These are phyloP conservation scores for Quercus agrifolia DNA, from an alignment of 306 rosid genomes.

Conservation along the genomic window DNA sequence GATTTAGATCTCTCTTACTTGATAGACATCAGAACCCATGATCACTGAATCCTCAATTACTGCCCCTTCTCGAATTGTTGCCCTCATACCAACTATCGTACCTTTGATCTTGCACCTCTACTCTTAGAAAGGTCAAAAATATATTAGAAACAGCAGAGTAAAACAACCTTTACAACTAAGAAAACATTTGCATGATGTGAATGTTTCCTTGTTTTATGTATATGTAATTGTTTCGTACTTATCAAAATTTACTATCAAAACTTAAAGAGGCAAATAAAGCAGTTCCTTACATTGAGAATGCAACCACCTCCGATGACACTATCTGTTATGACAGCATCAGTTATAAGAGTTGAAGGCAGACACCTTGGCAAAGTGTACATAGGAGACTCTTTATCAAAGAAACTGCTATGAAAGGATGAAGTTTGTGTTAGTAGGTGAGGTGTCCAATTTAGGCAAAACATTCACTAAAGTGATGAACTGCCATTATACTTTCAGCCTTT, in stretches of 20 bases:
- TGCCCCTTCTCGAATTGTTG: constrained; percentile 29
- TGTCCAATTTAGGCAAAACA: neutral
- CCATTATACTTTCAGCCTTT: constrained; percentile 12
- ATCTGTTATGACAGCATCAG: constrained; percentile 24
- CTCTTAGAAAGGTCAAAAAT: constrained; percentile 11
- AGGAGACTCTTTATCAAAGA: constrained; percentile 21
- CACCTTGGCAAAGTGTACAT: constrained; percentile 31
- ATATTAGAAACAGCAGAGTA: neutral
- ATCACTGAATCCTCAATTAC: constrained; percentile 36
- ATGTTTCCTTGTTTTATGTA: neutral
- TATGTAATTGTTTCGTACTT: neutral
- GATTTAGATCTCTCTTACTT: constrained; percentile 12
- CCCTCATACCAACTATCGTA: constrained; percentile 26
- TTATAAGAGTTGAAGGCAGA: constrained; percentile 36
- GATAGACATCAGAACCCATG: constrained; percentile 33
- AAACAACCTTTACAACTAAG: neutral
- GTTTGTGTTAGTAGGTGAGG: constrained; percentile 16
- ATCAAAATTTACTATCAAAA: neutral
- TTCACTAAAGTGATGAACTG: neutral
- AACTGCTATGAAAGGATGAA: constrained; percentile 19
- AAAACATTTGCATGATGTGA: neutral
- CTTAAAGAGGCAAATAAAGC: neutral
- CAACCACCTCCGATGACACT: constrained; percentile 45
- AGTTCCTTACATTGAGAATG: constrained; percentile 33
- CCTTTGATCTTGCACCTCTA: constrained; percentile 42